Percentiles rank a stretch among this genome's conserved stretches.
Evolutionary conservation across 805 yeast species (phyloP).

Genomic region (Starmerella bombi): DNA sequence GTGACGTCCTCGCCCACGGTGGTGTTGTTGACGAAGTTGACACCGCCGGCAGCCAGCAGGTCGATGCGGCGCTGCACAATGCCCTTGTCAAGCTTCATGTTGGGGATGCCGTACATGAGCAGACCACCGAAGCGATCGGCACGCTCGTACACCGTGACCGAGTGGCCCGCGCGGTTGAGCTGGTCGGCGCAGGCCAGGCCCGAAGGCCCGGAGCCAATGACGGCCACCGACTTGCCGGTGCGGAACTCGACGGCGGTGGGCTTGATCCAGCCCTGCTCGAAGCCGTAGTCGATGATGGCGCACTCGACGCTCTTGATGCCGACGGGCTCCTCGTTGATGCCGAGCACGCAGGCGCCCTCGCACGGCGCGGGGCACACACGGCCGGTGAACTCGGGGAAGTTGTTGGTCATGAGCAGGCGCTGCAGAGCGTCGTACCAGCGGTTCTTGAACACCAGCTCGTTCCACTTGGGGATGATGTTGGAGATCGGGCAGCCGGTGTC

Average conservation of each 20-base stretch:
- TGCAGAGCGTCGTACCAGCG: slow-evolving; percentile 91
- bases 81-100: slow-evolving; percentile 91
- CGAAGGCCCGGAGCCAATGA: slow-evolving; percentile 94
- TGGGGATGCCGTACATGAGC: slow-evolving; percentile 97
- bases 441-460: slow-evolving; percentile 86
- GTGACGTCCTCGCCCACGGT: slow-evolving; percentile 76
- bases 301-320: slow-evolving; percentile 93
- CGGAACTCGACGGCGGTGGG: slow-evolving; percentile 68
- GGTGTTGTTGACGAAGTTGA: slow-evolving; percentile 60
- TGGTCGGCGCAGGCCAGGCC: slow-evolving; percentile 97
- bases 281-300: slow-evolving; percentile 91
- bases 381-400: slow-evolving; percentile 97
- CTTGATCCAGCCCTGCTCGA: slow-evolving; percentile 90
- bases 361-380: slow-evolving; percentile 99
- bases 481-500: slow-evolving; percentile 98
- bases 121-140: slow-evolving; percentile 94
- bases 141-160: slow-evolving; percentile 84
- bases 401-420: slow-evolving; percentile 85
- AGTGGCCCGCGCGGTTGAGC: slow-evolving; percentile 89
- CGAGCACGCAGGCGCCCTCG: slow-evolving; percentile 91
- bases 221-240: slow-evolving; percentile 74
- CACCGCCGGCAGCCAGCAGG: slow-evolving; percentile 79
- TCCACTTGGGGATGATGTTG: slow-evolving; percentile 95
- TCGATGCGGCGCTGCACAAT: slow-evolving; percentile 90
- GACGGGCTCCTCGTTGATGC: slow-evolving; percentile 87